A percentile compares a stretch with the other conserved stretches of the same genome.
Evolutionary conservation across 768 basidiomycete genomes (phyloP).

Genomic region (Termitomyces sp.): DNA sequence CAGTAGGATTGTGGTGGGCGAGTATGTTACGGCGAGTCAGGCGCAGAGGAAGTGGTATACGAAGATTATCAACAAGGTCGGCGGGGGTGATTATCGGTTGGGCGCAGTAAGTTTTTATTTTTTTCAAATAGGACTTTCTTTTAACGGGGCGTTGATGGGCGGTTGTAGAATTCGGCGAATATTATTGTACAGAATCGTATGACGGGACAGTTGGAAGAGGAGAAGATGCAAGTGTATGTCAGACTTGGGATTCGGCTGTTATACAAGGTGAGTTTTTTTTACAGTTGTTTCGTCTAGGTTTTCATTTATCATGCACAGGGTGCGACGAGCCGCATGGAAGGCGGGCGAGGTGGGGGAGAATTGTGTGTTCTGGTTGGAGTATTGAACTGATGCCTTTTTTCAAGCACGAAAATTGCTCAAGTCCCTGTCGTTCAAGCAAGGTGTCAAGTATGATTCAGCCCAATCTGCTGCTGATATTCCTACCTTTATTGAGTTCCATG

Average conservation of each 20-base stretch:
- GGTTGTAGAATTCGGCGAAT: constrained; percentile 83
- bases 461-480: constrained; percentile 82
- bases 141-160: background rate
- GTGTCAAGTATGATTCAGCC: constrained; percentile 84
- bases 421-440: constrained; percentile 90
- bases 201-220: constrained; percentile 91
- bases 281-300: background rate
- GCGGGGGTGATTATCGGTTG: constrained; percentile 80
- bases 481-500: constrained; percentile 86
- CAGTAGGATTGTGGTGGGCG: constrained; percentile 85
- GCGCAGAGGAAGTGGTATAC: constrained; percentile 98
- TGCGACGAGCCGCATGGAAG: constrained; percentile 84
- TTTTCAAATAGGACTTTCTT: background rate
- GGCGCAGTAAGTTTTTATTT: constrained; percentile 61
- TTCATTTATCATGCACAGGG: constrained; percentile 38
- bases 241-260: constrained; percentile 86
- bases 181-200: constrained; percentile 94
- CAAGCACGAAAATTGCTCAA: constrained; percentile 81
- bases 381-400: background rate
- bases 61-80: constrained; percentile 81
- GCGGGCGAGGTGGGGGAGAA: constrained; percentile 61
- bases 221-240: constrained; percentile 96
- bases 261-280: constrained; percentile 55
- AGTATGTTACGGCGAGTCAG: constrained; percentile 91
- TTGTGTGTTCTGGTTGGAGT: background rate